Evolutionary conservation across 2,329 filamentous ascomycete species (phyloP), one percentile per base, ranked within the genome.

Genomic region (Phoma sp.): DNA sequence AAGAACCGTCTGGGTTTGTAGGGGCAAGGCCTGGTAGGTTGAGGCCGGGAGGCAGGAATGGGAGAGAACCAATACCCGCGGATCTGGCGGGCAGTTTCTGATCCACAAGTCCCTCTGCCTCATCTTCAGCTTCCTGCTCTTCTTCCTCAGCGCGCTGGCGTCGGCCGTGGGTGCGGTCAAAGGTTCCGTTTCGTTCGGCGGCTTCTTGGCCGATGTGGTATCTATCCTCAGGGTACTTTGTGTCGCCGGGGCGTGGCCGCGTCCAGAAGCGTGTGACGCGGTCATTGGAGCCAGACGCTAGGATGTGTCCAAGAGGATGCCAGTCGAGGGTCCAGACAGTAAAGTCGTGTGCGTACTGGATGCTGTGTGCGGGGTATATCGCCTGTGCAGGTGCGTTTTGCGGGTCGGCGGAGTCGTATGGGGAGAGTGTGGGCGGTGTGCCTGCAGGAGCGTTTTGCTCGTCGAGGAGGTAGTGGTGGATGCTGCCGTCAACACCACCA

Each of bases 261-360:
- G 93, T 92, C 95, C 95, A 99, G 79, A 99, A 99, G 40, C 95
- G 88, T 2, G 95, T 98, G 57, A 96, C 93, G 33, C 95, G 89
- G 74, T 99, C 95, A 74, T 99, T 98, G 10, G 93, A 96, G 11
- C 95, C 95, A 2, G 93, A 96, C 0, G 93, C 93, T 7, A 99
- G 84, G 59, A 99, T 93, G 71, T 99, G 95, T 23, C 95, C 95
- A 0, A 98, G 83, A 0, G 95, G 95, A 72, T 99, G 95, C 93
- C 95, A 99, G 78, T 97, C 93, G 42, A 99, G 84, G 15, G 93
- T 96, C 95, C 95, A 99, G 61, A 99, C 95, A 15, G 92, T 92
- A 72, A 93, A 96, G 64, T 96, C 91, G 74, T 99, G 95, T 0
- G 95, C 95, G 69, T 88, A 93, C 7, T 90, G 86, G 26, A 97